phyloP scores from a whole-genome alignment of 805 yeast genomes.

The Cyberlindnera mycetangii region DNA sequence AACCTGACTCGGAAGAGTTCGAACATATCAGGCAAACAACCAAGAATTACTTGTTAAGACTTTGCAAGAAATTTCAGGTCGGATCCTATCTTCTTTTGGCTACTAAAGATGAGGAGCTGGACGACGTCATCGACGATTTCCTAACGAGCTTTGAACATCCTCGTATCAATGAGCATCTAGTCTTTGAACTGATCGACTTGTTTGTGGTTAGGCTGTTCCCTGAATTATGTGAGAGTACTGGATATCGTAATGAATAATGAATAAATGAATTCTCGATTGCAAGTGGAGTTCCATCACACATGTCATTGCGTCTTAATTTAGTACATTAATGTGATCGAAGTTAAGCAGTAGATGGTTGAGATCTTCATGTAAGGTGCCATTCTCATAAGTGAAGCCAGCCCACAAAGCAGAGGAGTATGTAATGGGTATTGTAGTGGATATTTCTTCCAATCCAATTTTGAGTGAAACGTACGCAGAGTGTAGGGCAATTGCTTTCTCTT shows the following conservation, averaged over 20 bases:
- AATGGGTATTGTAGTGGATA: slow-evolving; percentile 15
- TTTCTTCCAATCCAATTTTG: slow-evolving; percentile 27
- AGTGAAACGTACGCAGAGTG: slow-evolving; percentile 37
- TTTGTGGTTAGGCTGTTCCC: slow-evolving; percentile 39
- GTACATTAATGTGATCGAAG: slow-evolving; percentile 27
- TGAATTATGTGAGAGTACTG: slow-evolving; percentile 25
- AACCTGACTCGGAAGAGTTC: slow-evolving; percentile 41
- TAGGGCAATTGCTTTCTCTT: slow-evolving; percentile 29
- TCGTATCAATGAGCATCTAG: slow-evolving; percentile 41
- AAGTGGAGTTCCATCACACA: neutral
- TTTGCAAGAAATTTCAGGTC: slow-evolving; percentile 19
- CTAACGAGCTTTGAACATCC: slow-evolving; percentile 35
- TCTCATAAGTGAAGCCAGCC: slow-evolving; percentile 25
- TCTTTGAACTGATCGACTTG: slow-evolving; percentile 42
- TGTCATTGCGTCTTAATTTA: too few species aligned
- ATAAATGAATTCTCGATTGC: neutral
- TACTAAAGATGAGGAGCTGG: slow-evolving; percentile 23
- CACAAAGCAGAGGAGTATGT: slow-evolving; percentile 24
- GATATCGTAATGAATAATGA: slow-evolving; percentile 1
- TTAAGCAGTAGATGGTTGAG: slow-evolving; percentile 22
- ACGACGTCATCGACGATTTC: slow-evolving; percentile 30
- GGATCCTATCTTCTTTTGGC: slow-evolving; percentile 22
- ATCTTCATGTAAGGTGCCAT: slow-evolving; percentile 27
- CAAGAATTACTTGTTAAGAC: slow-evolving; percentile 25
- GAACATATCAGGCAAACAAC: slow-evolving; percentile 29